Evolutionary conservation across 371 early-diverging fungal species (phyloP).

Genomic region (Dinochytrium kinnereticum): DNA sequence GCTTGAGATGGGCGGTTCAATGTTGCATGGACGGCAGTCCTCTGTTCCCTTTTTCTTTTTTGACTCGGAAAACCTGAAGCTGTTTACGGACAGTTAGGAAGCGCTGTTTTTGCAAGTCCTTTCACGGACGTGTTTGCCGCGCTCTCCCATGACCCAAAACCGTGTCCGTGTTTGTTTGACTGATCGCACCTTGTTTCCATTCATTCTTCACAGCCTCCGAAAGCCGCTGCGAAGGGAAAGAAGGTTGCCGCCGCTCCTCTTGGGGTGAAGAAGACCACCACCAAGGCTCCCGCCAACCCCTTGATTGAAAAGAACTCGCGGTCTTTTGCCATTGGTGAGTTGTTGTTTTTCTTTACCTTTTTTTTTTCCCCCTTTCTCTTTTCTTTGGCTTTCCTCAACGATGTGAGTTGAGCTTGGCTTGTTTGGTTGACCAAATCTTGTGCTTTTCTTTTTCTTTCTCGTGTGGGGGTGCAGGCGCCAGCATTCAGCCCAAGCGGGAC

Average conservation of each 20-base stretch:
- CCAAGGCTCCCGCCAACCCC: slow-evolving; percentile 83
- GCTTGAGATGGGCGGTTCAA: no score
- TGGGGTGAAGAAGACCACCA: slow-evolving; percentile 73
- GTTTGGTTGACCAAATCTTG: no score
- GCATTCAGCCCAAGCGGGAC: slow-evolving; percentile 94
- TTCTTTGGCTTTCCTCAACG: no score
- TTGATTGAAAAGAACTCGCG: slow-evolving; percentile 90
- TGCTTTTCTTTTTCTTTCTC: no score
- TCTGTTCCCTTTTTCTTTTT: no score
- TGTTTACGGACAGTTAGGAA: no score
- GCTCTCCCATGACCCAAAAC: slow-evolving; percentile 14
- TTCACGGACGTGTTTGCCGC: no score
- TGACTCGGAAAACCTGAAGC: no score
- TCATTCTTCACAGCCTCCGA: slow-evolving; percentile 35
- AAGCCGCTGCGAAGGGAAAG: slow-evolving; percentile 64
- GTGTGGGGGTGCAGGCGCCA: slow-evolving; percentile 62
- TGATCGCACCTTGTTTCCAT: neutral
- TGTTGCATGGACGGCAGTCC: no score
- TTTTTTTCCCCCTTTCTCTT: neutral
- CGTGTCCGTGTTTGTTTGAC: neutral
- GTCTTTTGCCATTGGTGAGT: slow-evolving; percentile 90
- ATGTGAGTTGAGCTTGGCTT: no score
- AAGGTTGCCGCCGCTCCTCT: slow-evolving; percentile 94
- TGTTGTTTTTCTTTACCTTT: neutral
- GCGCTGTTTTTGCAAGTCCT: no score